Base-by-base conservation (phyloP, 768 basidiomycete genomes). In the Rubroboletus satanas region DNA sequence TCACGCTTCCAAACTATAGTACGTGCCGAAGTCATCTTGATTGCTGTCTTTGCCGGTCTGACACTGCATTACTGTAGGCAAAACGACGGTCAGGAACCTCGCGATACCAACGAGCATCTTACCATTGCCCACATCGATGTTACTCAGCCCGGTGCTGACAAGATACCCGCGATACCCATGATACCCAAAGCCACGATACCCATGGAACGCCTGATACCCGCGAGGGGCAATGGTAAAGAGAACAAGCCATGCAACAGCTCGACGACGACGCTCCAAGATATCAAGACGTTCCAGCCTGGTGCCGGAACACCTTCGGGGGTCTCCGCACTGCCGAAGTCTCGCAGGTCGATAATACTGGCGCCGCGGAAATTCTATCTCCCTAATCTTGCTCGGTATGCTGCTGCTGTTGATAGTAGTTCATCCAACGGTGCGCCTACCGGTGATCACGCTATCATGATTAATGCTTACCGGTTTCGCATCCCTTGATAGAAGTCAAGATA, bases 161-260 rank as follows among this genome's bases (percentile, higher is more conserved):
- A 47, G 51, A 36, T 48, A 50, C 49, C 52, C 39, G 35, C 44
- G 51, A 51, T 11, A 21, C 49, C 55, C 29, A 48, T n/a, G 8
- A 49, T 61, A 50, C 50, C 56, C 12, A 51, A 38, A 37, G 41
- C 52, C 17, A 33, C 18, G 39, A 46, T 53, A 37, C 45, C 51
- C 31, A 46, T 50, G 57, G 52, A 18, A 28, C 49, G 51, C 49
- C 3, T 11, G n/a, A 55, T 42, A 39, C 26, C 37, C 17, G 21
- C 46, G 29, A 59, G 37, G 9, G 31, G 47, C 26, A 51, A 42
- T 45, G 45, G 45, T 23, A 60, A 68, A 37, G 66, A 66, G 47
- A 66, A 66, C 38, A 42, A 31, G 21, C 2, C 51, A 38, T 41
- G 41, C 43, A 43, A 41, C 2, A 29, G 52, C 45, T 32, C 43